These are phyloP conservation scores for Chlamydomonas eustigma DNA, from an alignment of 139 green algal genomes.

Conservation along the genomic window DNA sequence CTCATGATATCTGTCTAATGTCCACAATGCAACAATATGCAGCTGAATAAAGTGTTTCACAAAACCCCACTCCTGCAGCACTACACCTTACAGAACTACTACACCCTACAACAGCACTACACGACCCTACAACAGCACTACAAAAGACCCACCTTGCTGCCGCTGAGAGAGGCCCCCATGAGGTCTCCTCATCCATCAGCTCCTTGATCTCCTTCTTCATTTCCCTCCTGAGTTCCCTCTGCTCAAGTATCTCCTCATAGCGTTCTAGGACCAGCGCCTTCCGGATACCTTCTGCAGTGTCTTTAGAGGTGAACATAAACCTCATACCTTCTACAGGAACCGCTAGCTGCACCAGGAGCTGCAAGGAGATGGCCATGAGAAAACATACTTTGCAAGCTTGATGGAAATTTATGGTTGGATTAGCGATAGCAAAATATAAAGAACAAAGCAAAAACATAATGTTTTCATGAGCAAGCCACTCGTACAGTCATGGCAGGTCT, in stretches of 20 bases:
- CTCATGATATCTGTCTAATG: too few species aligned
- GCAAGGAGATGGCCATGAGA: neutral
- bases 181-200: neutral
- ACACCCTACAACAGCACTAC: too few species aligned
- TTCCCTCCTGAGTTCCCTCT: neutral
- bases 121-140: too few species aligned
- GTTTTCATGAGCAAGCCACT: neutral
- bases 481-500: neutral
- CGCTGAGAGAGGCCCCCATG: neutral
- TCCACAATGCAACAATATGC: too few species aligned
- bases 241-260: neutral
- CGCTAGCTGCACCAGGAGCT: neutral
- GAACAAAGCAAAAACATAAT: neutral
- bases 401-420: too few species aligned
- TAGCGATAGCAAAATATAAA: neutral
- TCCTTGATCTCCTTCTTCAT: neutral
- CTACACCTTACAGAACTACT: too few species aligned
- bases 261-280: constrained; percentile 1
- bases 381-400: too few species aligned
- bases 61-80: too few species aligned
- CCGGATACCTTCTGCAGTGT: neutral
- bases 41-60: too few species aligned
- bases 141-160: neutral
- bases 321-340: neutral
- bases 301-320: neutral